phyloP scores from a whole-genome alignment of 345 rosid genomes.

The Atalantia buxifolia region DNA sequence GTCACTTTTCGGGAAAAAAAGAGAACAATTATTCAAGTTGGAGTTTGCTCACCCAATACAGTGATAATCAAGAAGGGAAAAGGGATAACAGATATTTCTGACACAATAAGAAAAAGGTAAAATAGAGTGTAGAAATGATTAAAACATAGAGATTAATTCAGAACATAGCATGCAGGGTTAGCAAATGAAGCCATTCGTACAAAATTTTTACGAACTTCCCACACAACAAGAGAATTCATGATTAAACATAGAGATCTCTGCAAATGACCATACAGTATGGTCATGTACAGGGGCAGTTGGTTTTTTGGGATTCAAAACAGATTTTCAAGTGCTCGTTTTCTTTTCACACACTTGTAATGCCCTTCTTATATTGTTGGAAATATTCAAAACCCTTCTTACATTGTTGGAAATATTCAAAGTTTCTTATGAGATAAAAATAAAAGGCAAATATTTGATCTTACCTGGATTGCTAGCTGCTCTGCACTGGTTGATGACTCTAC shows the following conservation, averaged over 20 bases:
- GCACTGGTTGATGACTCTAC: constrained; percentile 77
- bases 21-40: background rate
- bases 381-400: too few species aligned
- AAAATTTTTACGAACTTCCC: background rate
- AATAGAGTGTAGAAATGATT: background rate
- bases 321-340: too few species aligned
- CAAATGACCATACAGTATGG: background rate
- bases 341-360: background rate
- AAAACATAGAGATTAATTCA: background rate
- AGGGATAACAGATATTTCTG: too few species aligned
- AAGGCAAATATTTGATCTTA: constrained; percentile 13
- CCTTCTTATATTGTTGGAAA: background rate
- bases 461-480: constrained; percentile 94
- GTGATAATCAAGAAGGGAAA: background rate
- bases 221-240: background rate
- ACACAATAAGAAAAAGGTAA: background rate
- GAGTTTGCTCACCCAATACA: background rate
- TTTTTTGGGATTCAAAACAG: background rate
- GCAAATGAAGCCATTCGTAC: background rate
- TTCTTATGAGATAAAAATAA: background rate
- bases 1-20: background rate
- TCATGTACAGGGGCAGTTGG: background rate
- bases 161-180: background rate
- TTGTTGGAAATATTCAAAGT: background rate
- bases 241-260: background rate